Conservation (phyloP, 345 rosid genomes). For the Ricinus communis region DNA sequence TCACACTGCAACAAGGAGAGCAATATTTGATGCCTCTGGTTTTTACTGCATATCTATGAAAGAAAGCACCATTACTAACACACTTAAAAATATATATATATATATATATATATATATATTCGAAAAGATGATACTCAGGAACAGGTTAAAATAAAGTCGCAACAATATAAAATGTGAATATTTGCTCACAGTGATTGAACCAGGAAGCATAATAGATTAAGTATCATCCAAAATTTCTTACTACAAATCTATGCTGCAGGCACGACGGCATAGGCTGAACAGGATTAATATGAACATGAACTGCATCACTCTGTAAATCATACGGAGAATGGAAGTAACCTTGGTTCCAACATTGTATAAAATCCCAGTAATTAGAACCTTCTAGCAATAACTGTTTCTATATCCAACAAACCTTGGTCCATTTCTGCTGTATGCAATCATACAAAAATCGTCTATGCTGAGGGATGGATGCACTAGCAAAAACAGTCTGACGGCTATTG, state of each 20-base stretch:
- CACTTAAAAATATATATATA: no score
- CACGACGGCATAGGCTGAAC: slow-evolving; percentile 72
- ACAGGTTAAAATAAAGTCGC: background rate
- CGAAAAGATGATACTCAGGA: background rate
- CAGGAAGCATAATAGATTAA: background rate
- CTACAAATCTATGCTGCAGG: slow-evolving; percentile 68
- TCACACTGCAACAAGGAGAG: slow-evolving; percentile 60
- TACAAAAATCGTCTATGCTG: slow-evolving; percentile 78
- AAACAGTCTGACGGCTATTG: slow-evolving; percentile 74
- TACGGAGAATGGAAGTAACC: slow-evolving; percentile 18
- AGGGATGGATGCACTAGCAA: slow-evolving; percentile 95
- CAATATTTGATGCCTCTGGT: slow-evolving; percentile 50
- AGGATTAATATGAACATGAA: slow-evolving; percentile 72
- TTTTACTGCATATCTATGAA: slow-evolving; percentile 55
- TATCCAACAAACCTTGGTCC: slow-evolving; percentile 71
- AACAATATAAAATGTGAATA: background rate
- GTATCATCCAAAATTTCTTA: slow-evolving; percentile 29
- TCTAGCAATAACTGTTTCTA: slow-evolving; percentile 9
- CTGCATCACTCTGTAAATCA: slow-evolving; percentile 57
- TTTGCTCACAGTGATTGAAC: background rate
- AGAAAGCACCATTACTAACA: slow-evolving; percentile 12
- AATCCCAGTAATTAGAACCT: slow-evolving; percentile 10
- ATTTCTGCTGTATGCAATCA: slow-evolving; percentile 87
- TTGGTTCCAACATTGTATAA: slow-evolving; percentile 10
- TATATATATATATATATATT: background rate